These are phyloP conservation scores for Solanum habrochaites DNA, from an alignment of 257 asterid genomes.

Conservation along the genomic window DNA sequence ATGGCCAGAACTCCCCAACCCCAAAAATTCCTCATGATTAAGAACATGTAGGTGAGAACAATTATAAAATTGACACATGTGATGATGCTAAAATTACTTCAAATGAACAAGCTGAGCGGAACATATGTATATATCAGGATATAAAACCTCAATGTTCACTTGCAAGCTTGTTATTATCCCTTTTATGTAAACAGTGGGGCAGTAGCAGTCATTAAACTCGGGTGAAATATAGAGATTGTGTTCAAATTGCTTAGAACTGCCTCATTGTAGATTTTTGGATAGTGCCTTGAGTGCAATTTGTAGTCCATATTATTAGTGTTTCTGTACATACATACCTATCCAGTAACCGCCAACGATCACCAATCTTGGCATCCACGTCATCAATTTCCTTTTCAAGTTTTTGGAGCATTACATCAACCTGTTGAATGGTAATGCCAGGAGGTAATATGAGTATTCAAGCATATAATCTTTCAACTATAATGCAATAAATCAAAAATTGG, in stretches of 20 bases:
- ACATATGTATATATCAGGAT: not conserved
- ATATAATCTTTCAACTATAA: not conserved
- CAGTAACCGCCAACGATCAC: slow-evolving; percentile 84
- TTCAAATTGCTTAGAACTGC: not conserved
- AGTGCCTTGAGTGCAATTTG: not conserved
- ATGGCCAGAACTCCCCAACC: not conserved
- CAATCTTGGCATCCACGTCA: slow-evolving; percentile 91
- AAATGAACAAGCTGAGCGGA: not conserved
- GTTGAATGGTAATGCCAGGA: slow-evolving; percentile 12
- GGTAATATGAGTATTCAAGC: not conserved
- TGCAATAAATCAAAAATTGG: not conserved
- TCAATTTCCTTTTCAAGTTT: slow-evolving; percentile 96
- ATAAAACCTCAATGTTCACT: not conserved
- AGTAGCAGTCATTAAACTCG: not conserved
- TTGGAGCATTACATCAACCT: slow-evolving; percentile 98
- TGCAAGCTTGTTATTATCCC: not conserved
- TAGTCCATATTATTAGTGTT: not conserved
- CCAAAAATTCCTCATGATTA: not conserved
- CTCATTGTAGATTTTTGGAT: not conserved
- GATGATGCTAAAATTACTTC: not conserved
- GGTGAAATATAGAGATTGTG: not conserved
- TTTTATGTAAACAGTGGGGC: not conserved
- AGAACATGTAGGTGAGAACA: not conserved
- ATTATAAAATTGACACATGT: not conserved
- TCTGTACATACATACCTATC: slow-evolving; percentile 69